Evolutionary conservation across 805 yeast species (phyloP).

Genomic region (Metschnikowia anglica): DNA sequence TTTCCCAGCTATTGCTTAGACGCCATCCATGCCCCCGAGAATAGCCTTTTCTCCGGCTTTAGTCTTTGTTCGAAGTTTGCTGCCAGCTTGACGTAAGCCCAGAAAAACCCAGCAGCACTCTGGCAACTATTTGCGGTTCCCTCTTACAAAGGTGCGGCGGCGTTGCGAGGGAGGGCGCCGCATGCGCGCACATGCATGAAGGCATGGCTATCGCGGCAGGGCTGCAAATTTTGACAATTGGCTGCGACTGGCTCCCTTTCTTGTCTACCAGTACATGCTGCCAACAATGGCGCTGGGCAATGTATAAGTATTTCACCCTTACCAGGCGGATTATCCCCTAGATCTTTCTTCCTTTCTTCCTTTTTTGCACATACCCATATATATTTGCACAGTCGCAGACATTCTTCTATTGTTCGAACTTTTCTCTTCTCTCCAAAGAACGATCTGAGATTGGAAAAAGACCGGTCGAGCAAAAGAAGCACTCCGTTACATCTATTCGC

Average conservation of each 20-base stretch:
- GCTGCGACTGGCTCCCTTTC: constrained; percentile 10
- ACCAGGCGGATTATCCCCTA: not conserved
- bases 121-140: constrained; percentile 6
- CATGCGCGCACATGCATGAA: not conserved
- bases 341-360: not conserved
- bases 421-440: too few species aligned
- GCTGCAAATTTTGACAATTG: constrained; percentile 10
- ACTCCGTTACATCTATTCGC: too few species aligned
- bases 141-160: too few species aligned
- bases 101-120: constrained; percentile 2
- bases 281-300: constrained; percentile 8
- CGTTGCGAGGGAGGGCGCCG: too few species aligned
- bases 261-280: too few species aligned
- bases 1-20: too few species aligned
- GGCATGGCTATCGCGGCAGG: constrained; percentile 1
- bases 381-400: too few species aligned
- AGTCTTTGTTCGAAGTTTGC: not conserved
- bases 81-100: constrained; percentile 10
- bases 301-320: constrained; percentile 6
- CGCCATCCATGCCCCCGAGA: too few species aligned
- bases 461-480: too few species aligned
- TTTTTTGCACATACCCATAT: not conserved
- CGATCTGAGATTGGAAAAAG: too few species aligned
- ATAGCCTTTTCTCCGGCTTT: not conserved
- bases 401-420: too few species aligned